These are phyloP conservation scores for Prototheca wickerhamii DNA, from an alignment of 163 green algal genomes.

Conservation along the genomic window DNA sequence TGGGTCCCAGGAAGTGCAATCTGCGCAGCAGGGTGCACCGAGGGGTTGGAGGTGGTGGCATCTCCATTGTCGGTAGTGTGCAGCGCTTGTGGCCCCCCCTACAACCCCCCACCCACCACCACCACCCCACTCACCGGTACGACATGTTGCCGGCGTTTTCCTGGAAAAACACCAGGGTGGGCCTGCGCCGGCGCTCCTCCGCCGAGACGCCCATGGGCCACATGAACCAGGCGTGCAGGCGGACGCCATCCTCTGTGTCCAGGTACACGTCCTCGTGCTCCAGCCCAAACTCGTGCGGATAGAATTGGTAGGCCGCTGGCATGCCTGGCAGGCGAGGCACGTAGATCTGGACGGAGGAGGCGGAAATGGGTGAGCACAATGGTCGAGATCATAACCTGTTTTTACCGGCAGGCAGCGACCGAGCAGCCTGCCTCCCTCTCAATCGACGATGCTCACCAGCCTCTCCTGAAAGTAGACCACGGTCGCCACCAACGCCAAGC, in stretches of 20 bases:
- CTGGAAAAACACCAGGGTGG: conserved; percentile 68
- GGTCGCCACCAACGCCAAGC: conserved; percentile 48
- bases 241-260: conserved; percentile 53
- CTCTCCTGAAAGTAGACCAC: conserved; percentile 55
- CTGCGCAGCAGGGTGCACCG: not conserved
- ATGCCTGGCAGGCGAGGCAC: conserved; percentile 64
- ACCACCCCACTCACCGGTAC: conserved; percentile 28
- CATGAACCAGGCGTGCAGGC: conserved; percentile 84
- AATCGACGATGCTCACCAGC: conserved; percentile 34
- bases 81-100: too few relatives aligned
- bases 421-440: not conserved
- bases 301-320: conserved; percentile 32
- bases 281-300: conserved; percentile 49
- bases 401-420: too few relatives aligned
- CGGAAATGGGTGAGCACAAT: not conserved
- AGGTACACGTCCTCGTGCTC: conserved; percentile 67
- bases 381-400: not conserved
- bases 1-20: conserved; percentile 68
- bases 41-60: not conserved
- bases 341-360: conserved; percentile 63
- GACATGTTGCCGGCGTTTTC: conserved; percentile 95
- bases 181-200: conserved; percentile 25
- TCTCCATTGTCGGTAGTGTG: not conserved
- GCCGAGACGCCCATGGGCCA: conserved; percentile 24
- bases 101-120: not conserved